Base-by-base conservation (phyloP, 768 basidiomycete genomes). In the Boletus rubescentipes region DNA sequence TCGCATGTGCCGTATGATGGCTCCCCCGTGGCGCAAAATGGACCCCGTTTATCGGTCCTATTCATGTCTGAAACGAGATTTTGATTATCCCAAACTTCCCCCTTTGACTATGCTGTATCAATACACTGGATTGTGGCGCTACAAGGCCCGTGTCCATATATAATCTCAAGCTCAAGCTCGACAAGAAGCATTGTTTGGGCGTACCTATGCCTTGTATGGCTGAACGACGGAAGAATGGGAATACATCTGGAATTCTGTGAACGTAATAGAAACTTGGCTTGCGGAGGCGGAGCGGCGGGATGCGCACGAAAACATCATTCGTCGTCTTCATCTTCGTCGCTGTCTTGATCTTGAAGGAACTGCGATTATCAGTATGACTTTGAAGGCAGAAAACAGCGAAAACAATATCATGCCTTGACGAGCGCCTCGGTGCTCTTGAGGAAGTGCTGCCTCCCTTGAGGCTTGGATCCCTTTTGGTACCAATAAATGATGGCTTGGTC, bases 401-500 rank as follows among this genome's bases (percentile, higher is more conserved):
- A 37, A 47, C 18, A 41, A 36, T 40, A 37, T 46, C 66, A 46
- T 65, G 85, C 94, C 82, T 97, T 96, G 68, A 98, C 94, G 36
- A 98, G 79, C 16, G 90, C 68, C 67, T 91, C 90, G 0, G 92
- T 88, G 53, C 79, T 84, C 75, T 92, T 95, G 62, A 98, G 75
- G 79, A 99, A 98, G 71, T 94, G 90, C 71, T 97, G 93, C 67
- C 89, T 86, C 45, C 95, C 96, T 72, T 98, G 92, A 0, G 93
- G 84, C 74, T 93, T 97, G 44, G 94, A 89, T 47, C 97, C 96
- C 75, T 99, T 99, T 75, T 91, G 87, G 73, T 93, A 79, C 96
- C 96, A 99, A 72, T 97, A 98, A 55, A 98, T 89, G 66, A 99
- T 95, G 56, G 95, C 94, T 67, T 95, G 89, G 67, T 95, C 93